Conservation (phyloP, 2,329 filamentous ascomycete genomes). For the Botrytis pseudocinerea region DNA sequence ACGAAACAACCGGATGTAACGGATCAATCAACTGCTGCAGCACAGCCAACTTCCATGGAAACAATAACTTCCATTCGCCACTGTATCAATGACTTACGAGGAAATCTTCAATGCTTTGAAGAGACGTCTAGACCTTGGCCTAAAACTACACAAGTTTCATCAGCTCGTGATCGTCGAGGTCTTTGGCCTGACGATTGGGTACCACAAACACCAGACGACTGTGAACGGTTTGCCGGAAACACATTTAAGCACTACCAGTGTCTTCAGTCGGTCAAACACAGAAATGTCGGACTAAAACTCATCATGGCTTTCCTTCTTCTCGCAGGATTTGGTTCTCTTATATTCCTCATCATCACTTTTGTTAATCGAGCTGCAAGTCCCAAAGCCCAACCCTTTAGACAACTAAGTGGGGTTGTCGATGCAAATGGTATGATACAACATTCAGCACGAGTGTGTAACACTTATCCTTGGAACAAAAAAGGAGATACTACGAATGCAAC, state of each 20-base stretch:
- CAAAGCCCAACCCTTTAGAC: conserved; percentile 3
- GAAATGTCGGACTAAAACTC: conserved; percentile 17
- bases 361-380: conserved; percentile 4
- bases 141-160: neutral
- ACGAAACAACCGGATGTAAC: neutral
- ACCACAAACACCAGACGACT: conserved; percentile 15
- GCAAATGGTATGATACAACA: neutral
- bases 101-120: neutral
- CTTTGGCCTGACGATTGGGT: conserved; percentile 18
- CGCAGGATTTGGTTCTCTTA: conserved; percentile 2
- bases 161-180: neutral
- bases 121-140: neutral
- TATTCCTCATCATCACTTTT: conserved; percentile 19
- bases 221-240: neutral
- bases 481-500: neutral
- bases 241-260: conserved; percentile 11
- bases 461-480: neutral
- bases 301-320: conserved; percentile 14
- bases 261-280: neutral
- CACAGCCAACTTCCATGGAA: neutral
- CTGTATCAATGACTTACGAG: neutral
- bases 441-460: neutral
- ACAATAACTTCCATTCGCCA: neutral
- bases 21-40: neutral
- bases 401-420: neutral